These are phyloP conservation scores for Fusarium mundagurra DNA, from an alignment of 2,329 filamentous ascomycete species.

Conservation along the genomic window DNA sequence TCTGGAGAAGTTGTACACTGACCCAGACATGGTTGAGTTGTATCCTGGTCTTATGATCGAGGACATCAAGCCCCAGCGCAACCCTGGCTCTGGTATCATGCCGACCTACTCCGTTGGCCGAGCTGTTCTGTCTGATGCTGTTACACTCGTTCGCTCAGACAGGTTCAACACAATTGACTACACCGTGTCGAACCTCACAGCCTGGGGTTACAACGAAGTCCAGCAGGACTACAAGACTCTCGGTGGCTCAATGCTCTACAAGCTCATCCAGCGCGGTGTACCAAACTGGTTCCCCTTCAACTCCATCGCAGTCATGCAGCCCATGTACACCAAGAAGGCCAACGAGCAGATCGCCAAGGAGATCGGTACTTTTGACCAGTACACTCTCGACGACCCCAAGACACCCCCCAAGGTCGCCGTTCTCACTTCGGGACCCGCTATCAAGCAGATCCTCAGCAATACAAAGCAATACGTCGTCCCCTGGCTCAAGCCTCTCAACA, in stretches of 20 bases:
- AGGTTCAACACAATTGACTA: slow-evolving; percentile 66
- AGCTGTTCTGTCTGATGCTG: slow-evolving; percentile 68
- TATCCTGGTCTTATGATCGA: slow-evolving; percentile 75
- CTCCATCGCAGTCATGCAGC: slow-evolving; percentile 56
- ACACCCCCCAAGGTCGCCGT: slow-evolving; percentile 46
- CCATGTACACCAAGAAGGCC: slow-evolving; percentile 56
- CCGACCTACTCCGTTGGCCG: slow-evolving; percentile 62
- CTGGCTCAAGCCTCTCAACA: slow-evolving; percentile 47
- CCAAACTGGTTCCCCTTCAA: slow-evolving; percentile 57
- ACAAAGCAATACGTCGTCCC: slow-evolving; percentile 47
- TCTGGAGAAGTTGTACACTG: slow-evolving; percentile 68
- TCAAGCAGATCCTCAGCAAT: slow-evolving; percentile 48
- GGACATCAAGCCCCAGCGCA: slow-evolving; percentile 61
- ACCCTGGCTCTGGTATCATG: slow-evolving; percentile 54
- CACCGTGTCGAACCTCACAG: slow-evolving; percentile 53
- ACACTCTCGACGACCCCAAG: slow-evolving; percentile 48
- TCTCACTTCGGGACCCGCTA: slow-evolving; percentile 37
- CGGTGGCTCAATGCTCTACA: slow-evolving; percentile 57
- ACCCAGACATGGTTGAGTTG: slow-evolving; percentile 74
- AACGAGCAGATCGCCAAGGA: slow-evolving; percentile 53
- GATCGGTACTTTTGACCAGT: slow-evolving; percentile 49
- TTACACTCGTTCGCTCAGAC: slow-evolving; percentile 67
- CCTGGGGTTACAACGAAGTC: slow-evolving; percentile 54
- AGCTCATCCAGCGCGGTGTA: slow-evolving; percentile 57
- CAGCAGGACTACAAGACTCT: slow-evolving; percentile 47